Conservation (phyloP, 192 early-diverging fungal genomes). For the Umbelopsis sp. region DNA sequence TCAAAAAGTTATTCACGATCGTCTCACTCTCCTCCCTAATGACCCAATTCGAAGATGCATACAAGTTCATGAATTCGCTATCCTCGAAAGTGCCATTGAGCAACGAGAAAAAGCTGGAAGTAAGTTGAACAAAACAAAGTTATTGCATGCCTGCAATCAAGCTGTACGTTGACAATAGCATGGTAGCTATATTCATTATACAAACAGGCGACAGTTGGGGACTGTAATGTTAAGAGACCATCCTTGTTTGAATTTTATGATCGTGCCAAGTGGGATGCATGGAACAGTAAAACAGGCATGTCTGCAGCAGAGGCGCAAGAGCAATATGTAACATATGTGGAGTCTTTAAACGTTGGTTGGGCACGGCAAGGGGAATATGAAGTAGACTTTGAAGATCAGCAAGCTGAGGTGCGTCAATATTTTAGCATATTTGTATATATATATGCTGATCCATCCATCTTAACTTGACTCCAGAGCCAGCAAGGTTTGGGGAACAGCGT, state of each 20-base stretch:
- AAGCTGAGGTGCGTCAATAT: neutral
- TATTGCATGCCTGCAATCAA: neutral
- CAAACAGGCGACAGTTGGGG: conserved; percentile 52
- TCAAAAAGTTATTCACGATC: neutral
- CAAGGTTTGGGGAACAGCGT: conserved; percentile 21
- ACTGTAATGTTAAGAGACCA: conserved; percentile 42
- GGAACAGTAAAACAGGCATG: conserved; percentile 47
- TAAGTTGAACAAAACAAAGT: neutral
- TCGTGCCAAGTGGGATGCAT: conserved; percentile 52
- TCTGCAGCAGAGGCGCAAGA: conserved; percentile 39
- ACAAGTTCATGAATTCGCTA: neutral
- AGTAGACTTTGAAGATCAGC: conserved; percentile 3
- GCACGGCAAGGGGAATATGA: conserved; percentile 31
- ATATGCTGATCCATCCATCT: neutral
- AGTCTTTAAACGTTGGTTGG: conserved; percentile 36
- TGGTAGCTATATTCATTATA: conserved; percentile 51
- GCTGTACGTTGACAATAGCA: neutral
- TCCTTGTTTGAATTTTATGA: conserved; percentile 46
- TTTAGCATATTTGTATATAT: neutral
- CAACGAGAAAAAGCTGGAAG: conserved; percentile 10
- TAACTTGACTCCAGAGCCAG: neutral
- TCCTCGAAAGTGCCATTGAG: neutral
- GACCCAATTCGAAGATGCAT: conserved; percentile 8
- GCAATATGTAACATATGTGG: conserved; percentile 31
- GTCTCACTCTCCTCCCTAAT: neutral